These are phyloP conservation scores for Syncephalis plumigaleata DNA, from an alignment of 371 early-diverging fungal genomes.

Conservation along the genomic window DNA sequence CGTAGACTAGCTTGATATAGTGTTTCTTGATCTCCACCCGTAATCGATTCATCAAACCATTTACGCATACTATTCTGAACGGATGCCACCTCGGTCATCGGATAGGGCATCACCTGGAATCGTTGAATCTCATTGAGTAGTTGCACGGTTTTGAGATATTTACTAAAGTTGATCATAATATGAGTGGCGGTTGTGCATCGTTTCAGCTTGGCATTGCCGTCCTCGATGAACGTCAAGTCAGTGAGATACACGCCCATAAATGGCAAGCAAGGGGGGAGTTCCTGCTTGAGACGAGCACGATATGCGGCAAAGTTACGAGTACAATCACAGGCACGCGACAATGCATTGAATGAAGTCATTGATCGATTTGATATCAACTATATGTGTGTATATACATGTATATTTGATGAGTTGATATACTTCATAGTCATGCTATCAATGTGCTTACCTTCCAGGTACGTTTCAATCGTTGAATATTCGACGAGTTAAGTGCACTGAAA, in stretches of 20 bases:
- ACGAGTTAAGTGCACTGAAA: slow-evolving; percentile 74
- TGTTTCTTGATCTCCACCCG: slow-evolving; percentile 38
- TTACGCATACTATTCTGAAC: slow-evolving; percentile 57
- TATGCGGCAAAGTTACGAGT: slow-evolving; percentile 73
- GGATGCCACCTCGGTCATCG: slow-evolving; percentile 51
- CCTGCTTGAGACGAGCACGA: slow-evolving; percentile 66
- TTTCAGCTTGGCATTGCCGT: slow-evolving; percentile 71
- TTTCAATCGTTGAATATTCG: slow-evolving; percentile 75
- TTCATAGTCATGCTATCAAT: no score
- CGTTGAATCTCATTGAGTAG: slow-evolving; percentile 86
- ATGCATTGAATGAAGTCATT: slow-evolving; percentile 21
- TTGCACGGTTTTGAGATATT: slow-evolving; percentile 72
- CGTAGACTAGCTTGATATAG: slow-evolving; percentile 45
- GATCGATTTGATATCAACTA: slow-evolving; percentile 30
- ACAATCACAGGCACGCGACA: slow-evolving; percentile 51
- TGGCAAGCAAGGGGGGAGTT: slow-evolving; percentile 84
- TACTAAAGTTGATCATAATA: slow-evolving; percentile 77
- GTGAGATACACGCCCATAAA: slow-evolving; percentile 77
- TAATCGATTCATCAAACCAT: slow-evolving; percentile 30
- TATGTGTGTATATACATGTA: no score
- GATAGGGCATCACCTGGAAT: slow-evolving; percentile 77
- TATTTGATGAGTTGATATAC: no score
- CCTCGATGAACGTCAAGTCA: slow-evolving; percentile 87
- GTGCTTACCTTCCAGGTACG: slow-evolving; percentile 70
- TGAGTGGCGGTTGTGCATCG: slow-evolving; percentile 18